Percentiles rank a stretch among this genome's conserved stretches.
These are phyloP conservation scores for Sequoiadendron giganteum DNA, from an alignment of 75 land plant genomes.

Conservation along the genomic window DNA sequence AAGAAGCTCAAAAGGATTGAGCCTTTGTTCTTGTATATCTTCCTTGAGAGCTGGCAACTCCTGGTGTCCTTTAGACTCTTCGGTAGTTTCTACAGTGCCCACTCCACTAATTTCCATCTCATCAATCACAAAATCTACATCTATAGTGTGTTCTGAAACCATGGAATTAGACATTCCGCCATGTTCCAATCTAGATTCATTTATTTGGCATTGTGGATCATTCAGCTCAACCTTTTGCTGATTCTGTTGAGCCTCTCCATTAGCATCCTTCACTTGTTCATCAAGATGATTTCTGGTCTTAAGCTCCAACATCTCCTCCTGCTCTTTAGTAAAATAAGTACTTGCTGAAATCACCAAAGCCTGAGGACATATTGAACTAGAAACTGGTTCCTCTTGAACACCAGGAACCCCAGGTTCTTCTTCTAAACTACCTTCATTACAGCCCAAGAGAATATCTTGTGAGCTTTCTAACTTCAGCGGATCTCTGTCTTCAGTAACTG, in stretches of 20 bases:
- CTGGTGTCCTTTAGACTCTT: slow-evolving; percentile 13
- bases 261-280: slow-evolving; percentile 6
- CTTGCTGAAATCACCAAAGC: background rate
- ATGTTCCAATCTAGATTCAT: background rate
- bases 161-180: background rate
- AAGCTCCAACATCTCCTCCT: background rate
- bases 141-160: background rate
- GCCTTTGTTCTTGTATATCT: slow-evolving; percentile 5
- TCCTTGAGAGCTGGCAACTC: background rate
- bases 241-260: slow-evolving; percentile 9
- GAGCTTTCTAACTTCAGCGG: background rate
- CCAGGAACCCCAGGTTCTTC: slow-evolving; percentile 5
- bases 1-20: slow-evolving; percentile 30
- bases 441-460: background rate
- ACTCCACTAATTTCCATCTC: slow-evolving; percentile 7
- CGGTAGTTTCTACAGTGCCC: slow-evolving; percentile 7
- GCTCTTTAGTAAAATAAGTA: background rate
- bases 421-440: background rate
- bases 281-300: background rate
- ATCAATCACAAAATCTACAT: background rate
- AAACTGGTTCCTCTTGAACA: background rate
- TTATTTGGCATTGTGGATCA: background rate
- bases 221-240: background rate
- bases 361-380: background rate
- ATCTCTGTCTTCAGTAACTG: background rate